A percentile compares a stretch with the other conserved stretches of the same genome.
Conservation (phyloP, 495 filamentous ascomycete species). For the Saxophila tyrrhenica region DNA sequence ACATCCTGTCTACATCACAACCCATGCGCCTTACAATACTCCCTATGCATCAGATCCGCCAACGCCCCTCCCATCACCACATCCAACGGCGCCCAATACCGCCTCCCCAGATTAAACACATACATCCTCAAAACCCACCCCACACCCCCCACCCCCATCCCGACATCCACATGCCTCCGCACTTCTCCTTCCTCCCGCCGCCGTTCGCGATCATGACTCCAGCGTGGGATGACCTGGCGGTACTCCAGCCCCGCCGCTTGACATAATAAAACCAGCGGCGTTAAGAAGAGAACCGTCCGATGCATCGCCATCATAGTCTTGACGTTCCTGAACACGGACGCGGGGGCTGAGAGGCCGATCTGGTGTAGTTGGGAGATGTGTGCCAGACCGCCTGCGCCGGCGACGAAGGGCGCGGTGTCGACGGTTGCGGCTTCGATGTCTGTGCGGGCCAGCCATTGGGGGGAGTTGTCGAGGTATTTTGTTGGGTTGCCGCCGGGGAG, state of each 20-base stretch:
- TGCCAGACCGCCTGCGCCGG: conserved; percentile 12
- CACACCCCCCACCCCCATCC: conserved; percentile 10
- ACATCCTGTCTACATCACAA: conserved; percentile 5
- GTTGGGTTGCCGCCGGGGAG: neutral
- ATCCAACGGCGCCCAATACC: conserved; percentile 14
- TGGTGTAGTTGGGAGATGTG: conserved; percentile 8
- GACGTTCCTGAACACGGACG: conserved; percentile 10
- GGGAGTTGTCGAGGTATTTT: neutral
- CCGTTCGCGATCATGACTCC: conserved; percentile 15
- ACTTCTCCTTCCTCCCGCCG: conserved; percentile 17
- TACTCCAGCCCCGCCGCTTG: conserved; percentile 13
- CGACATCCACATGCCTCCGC: conserved; percentile 11
- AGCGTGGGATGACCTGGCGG: conserved; percentile 12
- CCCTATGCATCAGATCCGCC: conserved; percentile 17
- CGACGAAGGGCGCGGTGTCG: conserved; percentile 15
- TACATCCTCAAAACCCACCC: conserved; percentile 10
- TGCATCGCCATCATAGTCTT: conserved; percentile 14
- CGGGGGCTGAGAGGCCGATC: conserved; percentile 11
- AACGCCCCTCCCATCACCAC: conserved; percentile 12
- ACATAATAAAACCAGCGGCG: conserved; percentile 5
- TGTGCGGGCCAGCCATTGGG: conserved; percentile 1
- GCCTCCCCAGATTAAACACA: neutral
- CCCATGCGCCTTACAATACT: conserved; percentile 19
- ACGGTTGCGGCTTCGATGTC: conserved; percentile 16
- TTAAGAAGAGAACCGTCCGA: neutral